Evolutionary conservation across 2,329 filamentous ascomycete genomes (phyloP).

Genomic region (Neocucurbitaria cava): DNA sequence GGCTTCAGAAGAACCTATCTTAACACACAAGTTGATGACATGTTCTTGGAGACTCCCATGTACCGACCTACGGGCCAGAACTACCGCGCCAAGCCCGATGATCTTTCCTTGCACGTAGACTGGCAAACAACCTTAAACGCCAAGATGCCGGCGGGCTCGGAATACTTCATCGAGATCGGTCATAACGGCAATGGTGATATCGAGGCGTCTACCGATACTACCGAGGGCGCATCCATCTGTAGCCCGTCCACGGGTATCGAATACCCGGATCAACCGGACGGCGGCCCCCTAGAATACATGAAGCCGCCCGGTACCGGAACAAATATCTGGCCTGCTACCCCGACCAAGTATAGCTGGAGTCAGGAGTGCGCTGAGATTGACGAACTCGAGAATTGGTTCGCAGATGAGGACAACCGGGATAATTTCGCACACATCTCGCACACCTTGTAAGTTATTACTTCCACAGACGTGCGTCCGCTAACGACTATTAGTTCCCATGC

Average conservation of each 20-base stretch:
- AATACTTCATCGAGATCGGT: conserved; percentile 47
- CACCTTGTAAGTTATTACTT: conserved; percentile 56
- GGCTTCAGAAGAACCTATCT: conserved; percentile 64
- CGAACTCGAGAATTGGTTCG: conserved; percentile 62
- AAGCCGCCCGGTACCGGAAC: conserved; percentile 51
- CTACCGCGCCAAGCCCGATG: conserved; percentile 56
- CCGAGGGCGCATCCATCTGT: conserved; percentile 31
- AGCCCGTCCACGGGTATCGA: conserved; percentile 46
- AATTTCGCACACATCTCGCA: conserved; percentile 67
- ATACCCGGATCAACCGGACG: conserved; percentile 50
- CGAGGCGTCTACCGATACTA: conserved; percentile 40
- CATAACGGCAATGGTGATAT: conserved; percentile 50
- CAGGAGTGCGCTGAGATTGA: conserved; percentile 59
- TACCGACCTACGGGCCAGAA: conserved; percentile 54
- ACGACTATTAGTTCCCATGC: conserved; percentile 55
- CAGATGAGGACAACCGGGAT: conserved; percentile 58
- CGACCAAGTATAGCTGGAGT: conserved; percentile 58
- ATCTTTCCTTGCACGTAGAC: conserved; percentile 37
- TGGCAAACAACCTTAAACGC: conserved; percentile 41
- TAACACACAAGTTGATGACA: conserved; percentile 67
- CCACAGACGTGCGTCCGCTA: not conserved
- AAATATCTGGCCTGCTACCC: conserved; percentile 50
- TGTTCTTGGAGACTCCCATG: conserved; percentile 60
- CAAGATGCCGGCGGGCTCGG: conserved; percentile 42
- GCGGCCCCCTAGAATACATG: conserved; percentile 54